phyloP scores from a whole-genome alignment of 176 grass and related monocot genomes.

The Tillandsia fasciculata region DNA sequence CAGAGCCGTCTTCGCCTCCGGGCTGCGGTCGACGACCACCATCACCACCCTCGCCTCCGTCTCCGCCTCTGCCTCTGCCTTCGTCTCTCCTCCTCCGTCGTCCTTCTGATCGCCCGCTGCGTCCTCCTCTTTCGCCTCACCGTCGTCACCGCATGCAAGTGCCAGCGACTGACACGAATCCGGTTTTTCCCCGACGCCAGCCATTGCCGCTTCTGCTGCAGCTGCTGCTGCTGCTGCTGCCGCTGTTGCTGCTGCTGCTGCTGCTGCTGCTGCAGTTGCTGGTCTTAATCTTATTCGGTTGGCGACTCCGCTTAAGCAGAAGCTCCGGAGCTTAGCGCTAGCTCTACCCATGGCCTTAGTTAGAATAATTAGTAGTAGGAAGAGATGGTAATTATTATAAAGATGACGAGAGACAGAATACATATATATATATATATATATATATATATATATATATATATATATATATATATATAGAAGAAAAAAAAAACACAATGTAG shows the following conservation, averaged over 20 bases:
- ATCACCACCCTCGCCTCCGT: conserved; percentile 41
- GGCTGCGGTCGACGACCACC: conserved; percentile 39
- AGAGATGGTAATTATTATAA: background rate
- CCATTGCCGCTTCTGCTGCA: no score
- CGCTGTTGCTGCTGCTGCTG: background rate
- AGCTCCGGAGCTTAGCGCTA: conserved; percentile 17
- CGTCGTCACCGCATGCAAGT: background rate
- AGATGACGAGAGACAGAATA: no score
- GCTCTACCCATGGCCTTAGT: conserved; percentile 30
- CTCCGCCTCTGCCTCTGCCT: background rate
- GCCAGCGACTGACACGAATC: background rate
- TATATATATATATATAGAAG: no score
- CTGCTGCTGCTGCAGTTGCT: conserved; percentile 7
- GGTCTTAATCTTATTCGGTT: conserved; percentile 12
- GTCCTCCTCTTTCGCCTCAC: background rate
- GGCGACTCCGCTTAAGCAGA: conserved; percentile 53
- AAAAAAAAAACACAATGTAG: no score
- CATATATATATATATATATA: no score
- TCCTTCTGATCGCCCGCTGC: background rate
- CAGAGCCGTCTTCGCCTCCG: conserved; percentile 54
- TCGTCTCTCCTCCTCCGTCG: no score
- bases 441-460: no score
- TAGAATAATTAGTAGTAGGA: background rate
- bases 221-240: no score
- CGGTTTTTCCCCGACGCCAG: conserved; percentile 3